These are phyloP conservation scores for Carex kokanica DNA, from an alignment of 176 grass and related monocot species.

Conservation along the genomic window DNA sequence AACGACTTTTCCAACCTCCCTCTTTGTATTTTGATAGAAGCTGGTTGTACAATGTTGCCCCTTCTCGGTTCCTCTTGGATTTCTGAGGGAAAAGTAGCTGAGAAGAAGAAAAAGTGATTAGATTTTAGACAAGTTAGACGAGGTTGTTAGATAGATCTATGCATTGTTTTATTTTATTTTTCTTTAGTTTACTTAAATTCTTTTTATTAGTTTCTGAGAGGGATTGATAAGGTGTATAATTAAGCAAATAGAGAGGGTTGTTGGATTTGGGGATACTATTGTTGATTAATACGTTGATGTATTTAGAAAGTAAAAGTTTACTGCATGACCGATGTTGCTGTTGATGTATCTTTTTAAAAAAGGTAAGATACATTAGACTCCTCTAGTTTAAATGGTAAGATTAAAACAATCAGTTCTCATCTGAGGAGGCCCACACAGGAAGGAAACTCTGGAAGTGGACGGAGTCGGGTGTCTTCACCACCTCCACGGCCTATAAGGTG, in stretches of 20 bases:
- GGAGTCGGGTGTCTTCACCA: no score
- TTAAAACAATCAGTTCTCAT: no score
- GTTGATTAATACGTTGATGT: background rate
- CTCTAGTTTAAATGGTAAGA: no score
- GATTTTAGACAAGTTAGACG: background rate
- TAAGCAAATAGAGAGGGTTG: background rate
- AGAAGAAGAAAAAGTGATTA: conserved; percentile 70
- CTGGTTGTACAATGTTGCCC: conserved; percentile 59
- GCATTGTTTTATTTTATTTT: background rate
- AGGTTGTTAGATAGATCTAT: background rate
- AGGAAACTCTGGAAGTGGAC: no score
- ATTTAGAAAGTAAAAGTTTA: background rate
- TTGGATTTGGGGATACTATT: background rate
- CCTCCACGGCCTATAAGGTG: no score
- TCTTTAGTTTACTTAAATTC: background rate
- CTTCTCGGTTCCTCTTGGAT: conserved; percentile 55
- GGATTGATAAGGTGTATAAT: background rate
- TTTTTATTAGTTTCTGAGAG: background rate
- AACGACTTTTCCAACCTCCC: conserved; percentile 64
- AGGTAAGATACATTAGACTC: no score
- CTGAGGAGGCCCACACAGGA: no score
- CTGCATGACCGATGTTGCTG: background rate
- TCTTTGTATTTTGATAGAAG: conserved; percentile 58
- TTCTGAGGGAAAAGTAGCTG: conserved; percentile 42
- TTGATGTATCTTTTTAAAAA: no score